Evolutionary conservation across 163 green algal genomes (phyloP).

Genomic region (Scenedesmus sp.): DNA sequence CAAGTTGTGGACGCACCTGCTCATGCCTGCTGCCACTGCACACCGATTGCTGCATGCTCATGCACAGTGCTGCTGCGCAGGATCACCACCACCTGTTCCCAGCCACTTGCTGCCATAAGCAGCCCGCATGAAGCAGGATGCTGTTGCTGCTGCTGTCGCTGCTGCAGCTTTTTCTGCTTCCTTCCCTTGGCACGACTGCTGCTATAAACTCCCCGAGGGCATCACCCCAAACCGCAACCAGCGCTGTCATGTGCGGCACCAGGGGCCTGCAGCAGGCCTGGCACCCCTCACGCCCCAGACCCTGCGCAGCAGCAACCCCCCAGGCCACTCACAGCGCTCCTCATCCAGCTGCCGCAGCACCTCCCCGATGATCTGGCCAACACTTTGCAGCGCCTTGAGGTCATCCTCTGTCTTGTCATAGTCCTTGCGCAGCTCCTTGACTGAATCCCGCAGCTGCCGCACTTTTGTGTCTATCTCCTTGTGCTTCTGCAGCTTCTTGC

Average conservation of each 20-base stretch:
- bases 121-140: no score
- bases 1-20: not conserved
- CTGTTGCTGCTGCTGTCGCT: not conserved
- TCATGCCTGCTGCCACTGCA: not conserved
- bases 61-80: not conserved
- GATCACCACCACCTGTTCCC: not conserved
- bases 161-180: not conserved
- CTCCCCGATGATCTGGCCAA: conserved; percentile 99
- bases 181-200: not conserved
- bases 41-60: not conserved
- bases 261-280: not conserved
- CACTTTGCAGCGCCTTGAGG: conserved; percentile 98
- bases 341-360: conserved; percentile 98
- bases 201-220: not conserved
- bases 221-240: not conserved
- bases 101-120: not conserved
- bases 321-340: conserved; percentile 91
- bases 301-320: not conserved
- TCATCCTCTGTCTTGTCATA: conserved; percentile 99
- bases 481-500: conserved; percentile 90
- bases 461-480: conserved; percentile 93
- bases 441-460: conserved; percentile 81
- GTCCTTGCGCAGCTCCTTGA: conserved; percentile 90
- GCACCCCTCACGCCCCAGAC: not conserved
- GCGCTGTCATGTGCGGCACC: not conserved